These are phyloP conservation scores for Penicillium sp. DNA, from an alignment of 2,329 filamentous ascomycete genomes.

Conservation along the genomic window DNA sequence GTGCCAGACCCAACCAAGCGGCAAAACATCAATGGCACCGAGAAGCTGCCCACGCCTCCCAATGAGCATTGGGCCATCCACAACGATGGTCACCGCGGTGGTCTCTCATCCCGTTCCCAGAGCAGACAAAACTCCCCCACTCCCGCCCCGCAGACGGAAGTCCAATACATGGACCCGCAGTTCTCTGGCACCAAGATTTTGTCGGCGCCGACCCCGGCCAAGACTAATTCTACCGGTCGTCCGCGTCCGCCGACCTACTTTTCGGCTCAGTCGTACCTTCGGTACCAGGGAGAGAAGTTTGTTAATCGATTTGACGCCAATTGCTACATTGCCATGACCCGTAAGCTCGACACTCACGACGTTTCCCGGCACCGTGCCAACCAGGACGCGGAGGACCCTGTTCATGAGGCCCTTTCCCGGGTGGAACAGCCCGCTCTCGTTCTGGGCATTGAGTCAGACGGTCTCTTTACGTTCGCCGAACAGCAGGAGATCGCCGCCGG, in stretches of 20 bases:
- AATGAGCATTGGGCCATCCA: slow-evolving; percentile 77
- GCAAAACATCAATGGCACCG: slow-evolving; percentile 74
- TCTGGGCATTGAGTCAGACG: slow-evolving; percentile 91
- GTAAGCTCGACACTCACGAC: slow-evolving; percentile 96
- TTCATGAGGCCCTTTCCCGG: slow-evolving; percentile 71
- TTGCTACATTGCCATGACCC: slow-evolving; percentile 97
- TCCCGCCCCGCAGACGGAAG: slow-evolving; percentile 26
- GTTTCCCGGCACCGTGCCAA: slow-evolving; percentile 71
- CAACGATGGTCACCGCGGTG: slow-evolving; percentile 74
- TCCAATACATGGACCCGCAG: slow-evolving; percentile 61
- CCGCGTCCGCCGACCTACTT: slow-evolving; percentile 76
- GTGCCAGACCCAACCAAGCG: slow-evolving; percentile 79
- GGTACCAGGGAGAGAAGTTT: slow-evolving; percentile 95
- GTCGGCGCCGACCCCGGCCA: slow-evolving; percentile 35
- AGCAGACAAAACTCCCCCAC: slow-evolving; percentile 35
- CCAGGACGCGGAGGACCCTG: slow-evolving; percentile 44
- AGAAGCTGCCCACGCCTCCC: slow-evolving; percentile 59
- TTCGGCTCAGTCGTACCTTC: slow-evolving; percentile 93
- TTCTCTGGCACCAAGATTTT: slow-evolving; percentile 65
- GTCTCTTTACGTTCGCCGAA: slow-evolving; percentile 94
- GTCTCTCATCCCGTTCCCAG: slow-evolving; percentile 51
- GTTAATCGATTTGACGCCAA: slow-evolving; percentile 97
- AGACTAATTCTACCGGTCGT: slow-evolving; percentile 21
- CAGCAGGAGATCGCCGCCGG: slow-evolving; percentile 85
- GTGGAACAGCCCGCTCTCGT: slow-evolving; percentile 90